Evolutionary conservation across 139 green algal genomes (phyloP), one percentile per base, ranked within the genome.

Genomic region (Chlamydomonas incerta): DNA sequence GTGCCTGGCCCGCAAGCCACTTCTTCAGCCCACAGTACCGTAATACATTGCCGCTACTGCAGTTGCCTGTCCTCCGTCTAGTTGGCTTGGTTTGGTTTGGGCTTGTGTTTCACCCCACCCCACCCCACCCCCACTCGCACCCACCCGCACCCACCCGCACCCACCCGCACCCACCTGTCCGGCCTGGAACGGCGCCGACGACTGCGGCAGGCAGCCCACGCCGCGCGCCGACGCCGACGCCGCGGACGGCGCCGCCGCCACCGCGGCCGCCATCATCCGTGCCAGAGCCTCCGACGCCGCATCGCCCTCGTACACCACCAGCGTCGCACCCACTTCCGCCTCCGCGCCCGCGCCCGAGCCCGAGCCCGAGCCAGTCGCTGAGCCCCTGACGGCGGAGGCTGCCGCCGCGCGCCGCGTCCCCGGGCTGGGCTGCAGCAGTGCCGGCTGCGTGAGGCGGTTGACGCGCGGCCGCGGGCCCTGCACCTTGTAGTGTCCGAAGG

Each of bases 401-500:
- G 72, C 57, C 62, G 72, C n/a, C 14, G 21, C 8, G 33, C 74
- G 74, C 8, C 34, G 35, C 14, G 55, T 31, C 9, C 31, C 55
- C 2, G 79, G 20, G 2, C 0, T 52, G 2, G 65, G 80, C 46
- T 69, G 67, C 66, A 85, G 50, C 34, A 85, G 66, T 0, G 67
- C 31, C 29, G 80, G 80, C 29, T 14, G 21, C 20, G 67, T 70
- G 23, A 85, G 72, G 47, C 50, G 67, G 66, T 85, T 85, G 34
- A 46, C 1, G 3, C 80, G 80, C 18, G 50, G 47, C 28, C 33
- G 31, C 55, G 55, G 20, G 50, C 14, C 33, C 10, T 20, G 6
- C 47, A 79, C 80, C 52, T 72, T 58, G 50, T 41, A 62, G 33
- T 85, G 80, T 2, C 50, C 80, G 35, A 33, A 85, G 35, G 80